Evolutionary conservation across 345 rosid genomes (phyloP).

Genomic region (Citrus cavaleriei): DNA sequence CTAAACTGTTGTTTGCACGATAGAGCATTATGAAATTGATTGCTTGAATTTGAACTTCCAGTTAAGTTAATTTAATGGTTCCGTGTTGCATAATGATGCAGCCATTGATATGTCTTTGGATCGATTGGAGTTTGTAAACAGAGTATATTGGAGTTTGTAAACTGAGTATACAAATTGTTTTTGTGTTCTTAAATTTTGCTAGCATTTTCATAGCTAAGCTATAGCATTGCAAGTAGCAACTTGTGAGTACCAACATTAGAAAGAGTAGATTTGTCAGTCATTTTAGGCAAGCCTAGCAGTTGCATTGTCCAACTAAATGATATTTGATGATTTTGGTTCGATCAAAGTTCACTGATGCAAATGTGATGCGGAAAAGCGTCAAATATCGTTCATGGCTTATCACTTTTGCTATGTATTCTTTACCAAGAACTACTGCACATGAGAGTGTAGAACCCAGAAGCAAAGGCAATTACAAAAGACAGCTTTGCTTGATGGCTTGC

Average conservation of each 20-base stretch:
- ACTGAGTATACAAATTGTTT: neutral
- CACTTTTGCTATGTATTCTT: too few species aligned
- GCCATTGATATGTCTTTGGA: neutral
- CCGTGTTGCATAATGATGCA: neutral
- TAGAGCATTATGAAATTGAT: neutral
- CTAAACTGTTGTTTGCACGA: slow-evolving; percentile 10
- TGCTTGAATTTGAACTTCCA: neutral
- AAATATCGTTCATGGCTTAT: too few species aligned
- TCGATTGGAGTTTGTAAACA: neutral
- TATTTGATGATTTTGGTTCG: neutral
- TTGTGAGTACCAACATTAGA: too few species aligned
- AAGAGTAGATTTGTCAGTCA: neutral
- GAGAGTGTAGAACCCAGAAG: neutral
- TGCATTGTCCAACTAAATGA: neutral
- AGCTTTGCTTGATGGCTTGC: neutral
- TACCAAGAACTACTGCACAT: too few species aligned
- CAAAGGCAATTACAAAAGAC: too few species aligned
- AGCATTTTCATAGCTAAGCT: too few species aligned
- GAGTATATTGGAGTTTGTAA: too few species aligned
- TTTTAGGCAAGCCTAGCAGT: neutral
- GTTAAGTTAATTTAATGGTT: neutral
- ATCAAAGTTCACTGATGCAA: too few species aligned
- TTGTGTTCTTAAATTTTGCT: too few species aligned
- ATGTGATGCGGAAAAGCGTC: neutral
- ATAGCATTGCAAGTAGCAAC: too few species aligned